Base-by-base conservation (phyloP, 2,329 filamentous ascomycete species). In the Monosporascus sp. region DNA sequence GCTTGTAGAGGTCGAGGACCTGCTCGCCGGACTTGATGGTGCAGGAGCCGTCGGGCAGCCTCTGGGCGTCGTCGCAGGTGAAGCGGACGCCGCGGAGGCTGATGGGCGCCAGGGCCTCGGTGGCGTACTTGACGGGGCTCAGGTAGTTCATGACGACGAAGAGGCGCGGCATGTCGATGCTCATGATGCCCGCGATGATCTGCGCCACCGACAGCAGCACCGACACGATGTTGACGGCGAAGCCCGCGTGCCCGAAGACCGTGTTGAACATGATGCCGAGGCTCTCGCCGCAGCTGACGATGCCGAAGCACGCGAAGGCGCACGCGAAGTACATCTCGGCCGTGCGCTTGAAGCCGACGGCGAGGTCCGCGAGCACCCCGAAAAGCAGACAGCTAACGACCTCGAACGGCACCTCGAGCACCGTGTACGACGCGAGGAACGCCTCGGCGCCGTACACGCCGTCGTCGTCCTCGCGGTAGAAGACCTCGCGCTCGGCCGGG, bases 251-350 rank as follows among this genome's bases (percentile, higher is more conserved):
- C 7, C 67, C 69, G 66, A 91, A 88, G 8, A 91, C 71, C 0
- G 87, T 91, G 71, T 90, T 90, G 74, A 91, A 91, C 72, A 90
- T 84, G 64, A 92, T 91, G 1, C 88, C 88, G 1, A 91, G 64
- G 51, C 83, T 87, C 72, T 91, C 88, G 26, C 88, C 88, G 62
- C 86, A 90, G 51, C 76, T 86, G 17, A 89, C 85, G 52, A 91
- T 81, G 59, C 84, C 87, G 63, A 91, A 90, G 58, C 83, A 84
- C 59, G 86, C 82, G 69, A 87, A 89, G 2, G 82, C 77, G 50
- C 79, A 76, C 43, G 87, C 78, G 60, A 90, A 88, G 67, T 86
- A 88, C 67, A 89, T 82, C 55, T 78, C 72, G 0, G 72, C 77
- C 0, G 83, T 86, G 35, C 81, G 78, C 6, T 85, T 78, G 11